Evolutionary conservation across 139 green algal species (phyloP).

Genomic region (Chlamydomonas sp.): DNA sequence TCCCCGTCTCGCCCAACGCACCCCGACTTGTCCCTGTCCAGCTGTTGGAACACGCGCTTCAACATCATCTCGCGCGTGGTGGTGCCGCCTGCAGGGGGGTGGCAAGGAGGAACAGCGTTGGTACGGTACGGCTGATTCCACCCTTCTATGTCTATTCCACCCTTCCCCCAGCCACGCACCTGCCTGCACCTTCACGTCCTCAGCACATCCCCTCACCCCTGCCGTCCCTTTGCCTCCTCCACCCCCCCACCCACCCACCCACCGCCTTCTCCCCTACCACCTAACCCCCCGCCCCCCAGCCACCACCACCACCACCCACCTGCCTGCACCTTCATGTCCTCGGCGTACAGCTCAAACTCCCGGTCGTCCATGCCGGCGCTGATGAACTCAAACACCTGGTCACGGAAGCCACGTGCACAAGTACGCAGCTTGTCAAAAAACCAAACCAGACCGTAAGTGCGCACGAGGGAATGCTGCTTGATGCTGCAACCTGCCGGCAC

Average conservation of each 20-base stretch:
- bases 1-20: not conserved
- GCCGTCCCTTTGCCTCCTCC: not conserved
- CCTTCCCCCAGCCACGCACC: not conserved
- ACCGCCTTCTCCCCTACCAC: too few relatives aligned
- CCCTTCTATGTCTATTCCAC: not conserved
- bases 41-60: conserved; percentile 60
- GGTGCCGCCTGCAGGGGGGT: conserved; percentile 52
- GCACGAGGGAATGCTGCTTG: too few relatives aligned
- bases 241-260: not conserved
- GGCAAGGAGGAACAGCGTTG: not conserved
- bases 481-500: too few relatives aligned
- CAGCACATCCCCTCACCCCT: not conserved
- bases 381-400: conserved; percentile 32
- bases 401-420: not conserved
- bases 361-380: conserved; percentile 50
- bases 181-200: not conserved
- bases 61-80: conserved; percentile 81
- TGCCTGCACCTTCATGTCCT: conserved; percentile 40
- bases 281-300: too few relatives aligned
- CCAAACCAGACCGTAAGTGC: too few relatives aligned
- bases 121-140: not conserved
- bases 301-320: too few relatives aligned
- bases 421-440: too few relatives aligned
- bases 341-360: conserved; percentile 50
- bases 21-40: not conserved